Evolutionary conservation across 169 alveolate species (phyloP), one percentile per base, ranked within the genome.

Genomic region (Cryptosporidium parvum): DNA sequence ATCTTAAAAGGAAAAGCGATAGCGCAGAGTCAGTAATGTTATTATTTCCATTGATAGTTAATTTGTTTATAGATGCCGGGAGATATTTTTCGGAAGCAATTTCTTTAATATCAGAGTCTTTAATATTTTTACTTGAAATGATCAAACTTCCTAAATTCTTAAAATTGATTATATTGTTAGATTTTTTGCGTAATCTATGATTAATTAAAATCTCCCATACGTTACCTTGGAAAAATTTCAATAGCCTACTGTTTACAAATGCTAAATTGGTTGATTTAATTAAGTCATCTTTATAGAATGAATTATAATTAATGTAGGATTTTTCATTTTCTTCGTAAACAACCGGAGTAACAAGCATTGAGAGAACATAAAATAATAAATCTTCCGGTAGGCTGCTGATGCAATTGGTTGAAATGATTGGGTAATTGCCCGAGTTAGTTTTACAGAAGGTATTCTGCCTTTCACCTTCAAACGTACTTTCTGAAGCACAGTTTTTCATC

Each of bases 331-430:
- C 42, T 45, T 70, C 67, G 39, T 1, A 5, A 12, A 14, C 37
- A 10, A 62, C 37, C 10, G 89, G 75, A 26, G 18, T 37, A 23
- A 26, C 37, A 62, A 62, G 75, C 89, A 59, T 62, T 37, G 89
- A 80, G 29, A 80, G 42, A n/a, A 80, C 62, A 12, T 80, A 44
- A 62, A 61, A 80, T 42, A 80, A 8, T 23, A 80, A 23, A 31
- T 80, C 89, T 23, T 80, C 80, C n/a, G 89, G 89, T 42, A 80
- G 31, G 44, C 10, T 62, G 14, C 18, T 23, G 8, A 73, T 26
- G 23, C 31, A 45, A 33, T 71, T 42, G 9, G 18, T 1, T 68
- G 35, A 33, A 29, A 61, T 33, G 18, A 5, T 2, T 29, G 26
- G 18, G 39, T 12, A 9, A 61, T 21, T 61, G 14, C 2, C 39